phyloP scores from a whole-genome alignment of 1,284 basidiomycete genomes.

The Leccinum angustisporum region DNA sequence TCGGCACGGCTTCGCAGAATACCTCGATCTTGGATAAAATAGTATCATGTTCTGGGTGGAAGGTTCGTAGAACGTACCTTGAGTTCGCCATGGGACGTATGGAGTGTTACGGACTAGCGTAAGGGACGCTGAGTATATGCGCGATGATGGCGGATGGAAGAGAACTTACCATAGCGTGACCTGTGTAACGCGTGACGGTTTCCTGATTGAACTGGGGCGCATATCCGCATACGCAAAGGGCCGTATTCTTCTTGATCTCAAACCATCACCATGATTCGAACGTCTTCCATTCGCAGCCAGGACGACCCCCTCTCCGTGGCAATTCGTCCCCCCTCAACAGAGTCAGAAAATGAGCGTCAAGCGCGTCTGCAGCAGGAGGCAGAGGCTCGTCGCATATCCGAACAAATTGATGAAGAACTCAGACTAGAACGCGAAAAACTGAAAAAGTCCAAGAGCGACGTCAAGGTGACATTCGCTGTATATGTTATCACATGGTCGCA shows the following conservation, averaged over 20 bases:
- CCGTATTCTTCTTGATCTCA: slow-evolving; percentile 27
- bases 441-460: slow-evolving; percentile 66
- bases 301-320: slow-evolving; percentile 75
- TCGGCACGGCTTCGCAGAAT: slow-evolving; percentile 95
- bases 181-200: slow-evolving; percentile 27
- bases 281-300: slow-evolving; percentile 65
- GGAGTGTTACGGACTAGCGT: slow-evolving; percentile 86
- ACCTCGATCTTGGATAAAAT: slow-evolving; percentile 75
- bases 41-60: not conserved
- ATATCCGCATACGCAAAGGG: not conserved
- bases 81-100: slow-evolving; percentile 92
- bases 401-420: slow-evolving; percentile 78
- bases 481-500: slow-evolving; percentile 14
- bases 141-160: slow-evolving; percentile 21
- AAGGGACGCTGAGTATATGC: slow-evolving; percentile 14
- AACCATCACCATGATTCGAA: slow-evolving; percentile 51
- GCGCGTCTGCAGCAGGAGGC: slow-evolving; percentile 61
- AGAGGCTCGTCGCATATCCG: slow-evolving; percentile 71
- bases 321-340: slow-evolving; percentile 62
- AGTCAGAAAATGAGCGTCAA: slow-evolving; percentile 62
- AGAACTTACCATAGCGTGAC: slow-evolving; percentile 35
- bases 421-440: slow-evolving; percentile 62
- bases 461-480: slow-evolving; percentile 52
- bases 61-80: slow-evolving; percentile 58
- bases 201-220: not conserved